These are phyloP conservation scores for Jatropha curcas DNA, from an alignment of 345 rosid species.

Conservation along the genomic window DNA sequence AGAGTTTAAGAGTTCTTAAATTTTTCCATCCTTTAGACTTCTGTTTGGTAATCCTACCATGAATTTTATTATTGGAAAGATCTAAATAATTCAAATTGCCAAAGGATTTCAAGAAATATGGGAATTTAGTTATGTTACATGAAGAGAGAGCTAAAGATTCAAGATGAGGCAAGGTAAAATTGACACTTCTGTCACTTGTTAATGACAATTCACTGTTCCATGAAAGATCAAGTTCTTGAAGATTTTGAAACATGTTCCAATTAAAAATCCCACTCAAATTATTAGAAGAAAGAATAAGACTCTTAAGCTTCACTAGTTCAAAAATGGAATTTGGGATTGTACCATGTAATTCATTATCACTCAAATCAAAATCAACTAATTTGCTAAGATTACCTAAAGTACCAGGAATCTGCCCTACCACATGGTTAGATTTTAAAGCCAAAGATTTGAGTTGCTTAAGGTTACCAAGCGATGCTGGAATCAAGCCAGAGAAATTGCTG, in stretches of 20 bases:
- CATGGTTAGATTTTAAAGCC: no score
- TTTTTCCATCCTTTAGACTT: background rate
- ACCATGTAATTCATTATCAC: constrained; percentile 20
- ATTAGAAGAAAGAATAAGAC: constrained; percentile 19
- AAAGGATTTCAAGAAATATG: background rate
- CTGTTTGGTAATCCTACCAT: constrained; percentile 17
- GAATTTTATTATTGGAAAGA: constrained; percentile 24
- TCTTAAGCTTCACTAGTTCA: constrained; percentile 13
- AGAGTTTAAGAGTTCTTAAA: constrained; percentile 5
- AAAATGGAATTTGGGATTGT: constrained; percentile 24
- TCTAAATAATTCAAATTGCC: background rate
- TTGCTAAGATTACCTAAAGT: background rate
- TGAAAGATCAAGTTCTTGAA: background rate
- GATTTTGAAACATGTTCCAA: constrained; percentile 18
- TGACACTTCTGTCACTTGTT: background rate
- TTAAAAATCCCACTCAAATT: constrained; percentile 21
- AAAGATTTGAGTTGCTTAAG: no score
- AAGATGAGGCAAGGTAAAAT: constrained; percentile 8
- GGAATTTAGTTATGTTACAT: constrained; percentile 25
- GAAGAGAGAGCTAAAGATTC: background rate
- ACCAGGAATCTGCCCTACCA: background rate
- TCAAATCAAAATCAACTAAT: background rate
- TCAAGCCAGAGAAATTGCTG: background rate
- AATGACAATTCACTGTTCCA: background rate
- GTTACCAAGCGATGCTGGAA: no score